These are phyloP conservation scores for Aspergillus sclerotioniger DNA, from an alignment of 495 filamentous ascomycete species.

Conservation along the genomic window DNA sequence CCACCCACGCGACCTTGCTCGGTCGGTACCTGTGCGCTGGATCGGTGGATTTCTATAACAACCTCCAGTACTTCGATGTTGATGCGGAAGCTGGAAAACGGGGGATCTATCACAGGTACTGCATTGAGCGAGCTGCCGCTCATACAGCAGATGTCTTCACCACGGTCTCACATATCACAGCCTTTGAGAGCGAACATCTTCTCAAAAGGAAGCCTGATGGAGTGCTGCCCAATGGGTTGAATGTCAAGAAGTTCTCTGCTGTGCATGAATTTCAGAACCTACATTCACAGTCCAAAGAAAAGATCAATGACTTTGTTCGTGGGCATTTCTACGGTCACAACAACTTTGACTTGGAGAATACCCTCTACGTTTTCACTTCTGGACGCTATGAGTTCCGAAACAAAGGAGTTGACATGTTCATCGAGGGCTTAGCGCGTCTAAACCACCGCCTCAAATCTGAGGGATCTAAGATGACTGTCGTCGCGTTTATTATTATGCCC, in stretches of 20 bases:
- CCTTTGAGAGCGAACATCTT: constrained; percentile 95
- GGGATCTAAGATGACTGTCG: constrained; percentile 89
- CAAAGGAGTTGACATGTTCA: constrained; percentile 99
- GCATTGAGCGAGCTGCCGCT: constrained; percentile 90
- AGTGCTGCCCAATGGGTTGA: constrained; percentile 92
- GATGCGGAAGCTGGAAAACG: constrained; percentile 96
- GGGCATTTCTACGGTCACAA: constrained; percentile 99
- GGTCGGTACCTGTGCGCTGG: constrained; percentile 96
- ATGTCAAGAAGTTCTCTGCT: constrained; percentile 97
- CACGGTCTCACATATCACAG: constrained; percentile 97
- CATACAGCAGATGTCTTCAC: constrained; percentile 96
- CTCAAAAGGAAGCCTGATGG: constrained; percentile 97
- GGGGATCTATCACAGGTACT: constrained; percentile 98
- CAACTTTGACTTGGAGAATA: constrained; percentile 94
- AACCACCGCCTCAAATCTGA: constrained; percentile 86
- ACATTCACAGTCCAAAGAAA: constrained; percentile 92
- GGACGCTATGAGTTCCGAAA: constrained; percentile 97
- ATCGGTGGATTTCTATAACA: constrained; percentile 99
- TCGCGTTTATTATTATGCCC: constrained; percentile 99
- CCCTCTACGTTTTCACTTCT: constrained; percentile 96
- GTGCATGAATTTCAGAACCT: constrained; percentile 99
- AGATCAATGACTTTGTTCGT: constrained; percentile 97
- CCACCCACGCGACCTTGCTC: constrained; percentile 91
- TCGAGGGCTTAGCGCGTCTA: constrained; percentile 89
- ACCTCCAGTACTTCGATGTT: constrained; percentile 94